These are phyloP conservation scores for Starmerella potacharoeniae DNA, from an alignment of 805 yeast genomes.

Conservation along the genomic window DNA sequence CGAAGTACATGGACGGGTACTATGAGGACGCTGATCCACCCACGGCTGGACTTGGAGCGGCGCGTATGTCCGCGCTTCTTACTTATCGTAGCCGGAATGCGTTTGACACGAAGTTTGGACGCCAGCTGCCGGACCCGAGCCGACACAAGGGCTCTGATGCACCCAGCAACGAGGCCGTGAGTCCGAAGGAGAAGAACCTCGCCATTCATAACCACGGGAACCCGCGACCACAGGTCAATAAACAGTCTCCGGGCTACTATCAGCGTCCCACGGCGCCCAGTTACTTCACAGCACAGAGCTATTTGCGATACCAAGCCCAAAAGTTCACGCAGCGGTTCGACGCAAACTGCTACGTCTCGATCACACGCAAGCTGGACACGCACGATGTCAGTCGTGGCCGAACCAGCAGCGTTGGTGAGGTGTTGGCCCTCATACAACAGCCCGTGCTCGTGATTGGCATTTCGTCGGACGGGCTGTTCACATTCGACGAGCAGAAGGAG, in stretches of 20 bases:
- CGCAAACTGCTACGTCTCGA: slow-evolving; percentile 91
- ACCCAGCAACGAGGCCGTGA: slow-evolving; percentile 20
- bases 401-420: slow-evolving; percentile 37
- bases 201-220: slow-evolving; percentile 82
- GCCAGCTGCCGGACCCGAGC: slow-evolving; percentile 50
- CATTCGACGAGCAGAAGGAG: slow-evolving; percentile 80
- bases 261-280: slow-evolving; percentile 33
- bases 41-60: slow-evolving; percentile 78
- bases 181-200: slow-evolving; percentile 54
- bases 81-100: slow-evolving; percentile 89
- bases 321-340: slow-evolving; percentile 85
- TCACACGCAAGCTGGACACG: slow-evolving; percentile 86
- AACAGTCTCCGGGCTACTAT: slow-evolving; percentile 14
- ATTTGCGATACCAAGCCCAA: slow-evolving; percentile 84
- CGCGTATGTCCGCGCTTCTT: slow-evolving; percentile 90
- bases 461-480: slow-evolving; percentile 83
- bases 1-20: slow-evolving; percentile 84
- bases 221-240: slow-evolving; percentile 10
- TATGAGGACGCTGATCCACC: slow-evolving; percentile 74
- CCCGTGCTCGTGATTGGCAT: slow-evolving; percentile 85
- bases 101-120: slow-evolving; percentile 84
- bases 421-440: slow-evolving; percentile 48
- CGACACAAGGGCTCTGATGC: slow-evolving; percentile 30
- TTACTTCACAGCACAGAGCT: slow-evolving; percentile 89
- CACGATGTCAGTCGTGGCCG: slow-evolving; percentile 85